Base-by-base conservation (phyloP, 2,329 filamentous ascomycete species). In the Eurotiales sp. region DNA sequence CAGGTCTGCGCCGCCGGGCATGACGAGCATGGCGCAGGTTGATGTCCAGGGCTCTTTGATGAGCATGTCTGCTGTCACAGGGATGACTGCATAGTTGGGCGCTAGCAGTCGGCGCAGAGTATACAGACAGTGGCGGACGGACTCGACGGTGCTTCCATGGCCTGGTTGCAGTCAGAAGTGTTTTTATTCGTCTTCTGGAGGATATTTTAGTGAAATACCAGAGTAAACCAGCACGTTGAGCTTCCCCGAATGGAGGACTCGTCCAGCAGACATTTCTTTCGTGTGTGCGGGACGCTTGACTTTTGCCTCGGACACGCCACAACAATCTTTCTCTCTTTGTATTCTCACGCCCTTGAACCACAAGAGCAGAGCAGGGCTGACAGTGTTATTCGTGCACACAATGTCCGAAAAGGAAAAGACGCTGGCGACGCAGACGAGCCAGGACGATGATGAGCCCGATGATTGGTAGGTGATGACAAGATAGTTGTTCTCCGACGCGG, bases 161-260 rank as follows among this genome's bases (percentile, higher is more conserved):
- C 92, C 91, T 90, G 62, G 55, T 12, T 2, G 57, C 59, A 46
- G 59, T 68, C 61, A 66, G 62, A 61, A 63, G 60, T 50, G 55
- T 60, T 22, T 57, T 53, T 58, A 57, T 50, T 59, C 19, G 17
- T 17, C 27, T 27, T n/a, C 60, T 60, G n/a, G n/a, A 40, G 49
- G 51, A 53, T 61, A 54, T 45, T 55, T 59, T 47, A 62, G 61
- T 27, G 25, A 21, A 68, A 64, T 76, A 91, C 89, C 90, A 60
- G 90, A 87, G 65, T 97, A 97, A 47, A 99, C 89, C 58, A 97
- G 80, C 51, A 99, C 86, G 67, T 99, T 97, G 74, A 96, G 80
- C 65, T 83, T 86, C 64, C 82, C 83, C 23, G 78, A 72, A 8
- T 82, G 75, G 84, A 92, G 57, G 59, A 67, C 68, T 58, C 61